Evolutionary conservation across 176 grass and related monocot species (phyloP), one percentile per base, ranked within the genome.

Genomic region (Thinopyrum elongatum): DNA sequence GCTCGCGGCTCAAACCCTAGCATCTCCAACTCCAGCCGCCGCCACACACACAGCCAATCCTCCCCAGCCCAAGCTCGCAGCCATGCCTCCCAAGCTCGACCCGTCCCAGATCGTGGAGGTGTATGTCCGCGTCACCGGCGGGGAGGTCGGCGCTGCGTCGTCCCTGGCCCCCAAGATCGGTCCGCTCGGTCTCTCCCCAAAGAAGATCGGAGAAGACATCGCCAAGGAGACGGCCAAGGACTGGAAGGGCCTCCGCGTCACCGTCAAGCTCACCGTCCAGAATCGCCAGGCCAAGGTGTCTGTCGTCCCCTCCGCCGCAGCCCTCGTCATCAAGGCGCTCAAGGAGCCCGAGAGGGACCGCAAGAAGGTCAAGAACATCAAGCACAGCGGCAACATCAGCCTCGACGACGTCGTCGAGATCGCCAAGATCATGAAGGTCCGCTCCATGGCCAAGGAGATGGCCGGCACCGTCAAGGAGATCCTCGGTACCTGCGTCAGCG

Each of bases 191-290:
- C 93, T 95, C 58, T 92, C 90, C 39, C 93, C 93, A 2, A 95
- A 95, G 90, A 95, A 95, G 90, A 81, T 95, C 35, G 90, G 93
- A 38, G 93, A 95, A 35, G 93, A 95, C 76, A 95, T 95, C 70
- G 93, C 93, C 71, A 95, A 95, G 80, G 93, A 95, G 88, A 95
- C 93, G 23, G 93, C 93, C 38, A 95, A 95, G 83, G 93, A 95
- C 35, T 95, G 93, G 93, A 95, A 95, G 83, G 90, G 93, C 53
- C 90, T 95, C 19, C 93, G 93, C 34, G 93, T 95, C 65, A 95
- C 93, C 25, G 93, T 95, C 58, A 95, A 95, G 88, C 93, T 95
- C 65, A 95, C 93, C 21, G 93, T 94, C 10, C 93, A 94, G 90
- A 94, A 94, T 30, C 85, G 93, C 4, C 93, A 94, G 88, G 93